These are phyloP conservation scores for Solanum stenotomum DNA, from an alignment of 257 asterid species.

Conservation along the genomic window DNA sequence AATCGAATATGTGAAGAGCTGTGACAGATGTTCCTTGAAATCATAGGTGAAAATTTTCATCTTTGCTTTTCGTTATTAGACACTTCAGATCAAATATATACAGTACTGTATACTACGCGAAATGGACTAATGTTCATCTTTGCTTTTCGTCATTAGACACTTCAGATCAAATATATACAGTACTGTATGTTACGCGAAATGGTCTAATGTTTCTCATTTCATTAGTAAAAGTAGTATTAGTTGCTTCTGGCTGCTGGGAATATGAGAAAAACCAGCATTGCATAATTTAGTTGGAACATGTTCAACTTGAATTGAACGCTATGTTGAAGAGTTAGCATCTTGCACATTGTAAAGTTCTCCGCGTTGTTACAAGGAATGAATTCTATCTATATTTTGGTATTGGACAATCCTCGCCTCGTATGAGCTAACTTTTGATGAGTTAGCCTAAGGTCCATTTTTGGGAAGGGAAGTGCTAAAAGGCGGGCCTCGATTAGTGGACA, in stretches of 20 bases:
- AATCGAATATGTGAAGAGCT: not conserved
- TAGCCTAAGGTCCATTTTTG: not conserved
- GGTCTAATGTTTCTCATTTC: not conserved
- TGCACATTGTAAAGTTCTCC: not conserved
- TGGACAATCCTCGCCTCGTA: not conserved
- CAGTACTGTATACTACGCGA: not conserved
- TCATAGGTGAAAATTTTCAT: not conserved
- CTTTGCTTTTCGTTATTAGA: not conserved
- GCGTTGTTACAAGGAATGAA: not conserved
- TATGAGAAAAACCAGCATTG: not conserved
- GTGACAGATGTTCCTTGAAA: not conserved
- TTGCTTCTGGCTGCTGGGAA: not conserved
- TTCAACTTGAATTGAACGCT: not conserved
- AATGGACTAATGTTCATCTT: not conserved
- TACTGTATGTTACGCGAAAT: not conserved
- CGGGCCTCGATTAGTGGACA: not conserved
- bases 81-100: not conserved
- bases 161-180: not conserved
- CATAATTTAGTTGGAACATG: not conserved
- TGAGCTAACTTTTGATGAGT: not conserved
- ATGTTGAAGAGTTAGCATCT: not conserved
- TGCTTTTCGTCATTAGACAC: not conserved
- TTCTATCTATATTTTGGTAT: not conserved
- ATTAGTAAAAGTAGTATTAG: not conserved
- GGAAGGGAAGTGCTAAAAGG: not conserved